A percentile compares a stretch with the other conserved stretches of the same genome.
Conservation (phyloP, 2,329 filamentous ascomycete genomes). For the Thielaviopsis musarum region DNA sequence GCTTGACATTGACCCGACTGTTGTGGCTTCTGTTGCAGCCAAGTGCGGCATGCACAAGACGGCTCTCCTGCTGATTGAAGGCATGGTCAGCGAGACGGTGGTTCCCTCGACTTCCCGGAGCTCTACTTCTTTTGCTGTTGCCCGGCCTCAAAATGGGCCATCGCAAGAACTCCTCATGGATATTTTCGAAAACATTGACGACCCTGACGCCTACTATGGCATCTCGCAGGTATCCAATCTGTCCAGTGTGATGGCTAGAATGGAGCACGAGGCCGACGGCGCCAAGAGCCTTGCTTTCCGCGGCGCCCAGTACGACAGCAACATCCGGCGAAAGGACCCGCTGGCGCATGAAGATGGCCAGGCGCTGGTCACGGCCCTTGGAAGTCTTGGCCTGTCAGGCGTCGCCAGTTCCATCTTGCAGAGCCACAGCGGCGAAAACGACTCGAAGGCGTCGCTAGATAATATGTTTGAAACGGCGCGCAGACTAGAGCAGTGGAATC, state of each 20-base stretch:
- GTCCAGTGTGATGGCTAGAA: slow-evolving; percentile 56
- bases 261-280: slow-evolving; percentile 82
- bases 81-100: slow-evolving; percentile 22
- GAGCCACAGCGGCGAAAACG: slow-evolving; percentile 42
- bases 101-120: slow-evolving; percentile 29
- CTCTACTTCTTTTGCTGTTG: slow-evolving; percentile 50
- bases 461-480: slow-evolving; percentile 65
- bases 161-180: slow-evolving; percentile 46
- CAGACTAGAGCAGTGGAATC: slow-evolving; percentile 80
- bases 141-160: slow-evolving; percentile 22
- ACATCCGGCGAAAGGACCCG: slow-evolving; percentile 46
- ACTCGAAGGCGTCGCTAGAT: slow-evolving; percentile 39
- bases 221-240: slow-evolving; percentile 64
- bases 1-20: slow-evolving; percentile 66
- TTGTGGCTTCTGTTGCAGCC: slow-evolving; percentile 54
- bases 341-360: slow-evolving; percentile 42
- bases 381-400: slow-evolving; percentile 67
- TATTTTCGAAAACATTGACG: slow-evolving; percentile 85
- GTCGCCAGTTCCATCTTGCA: slow-evolving; percentile 67
- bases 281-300: slow-evolving; percentile 78
- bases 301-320: slow-evolving; percentile 77
- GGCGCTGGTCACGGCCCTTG: slow-evolving; percentile 60
- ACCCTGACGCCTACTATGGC: slow-evolving; percentile 92
- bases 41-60: slow-evolving; percentile 75
- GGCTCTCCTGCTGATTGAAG: slow-evolving; percentile 68